Evolutionary conservation across 1,284 basidiomycete species (phyloP), one percentile per base, ranked within the genome.

Genomic region (Microbotryum scabiosae): DNA sequence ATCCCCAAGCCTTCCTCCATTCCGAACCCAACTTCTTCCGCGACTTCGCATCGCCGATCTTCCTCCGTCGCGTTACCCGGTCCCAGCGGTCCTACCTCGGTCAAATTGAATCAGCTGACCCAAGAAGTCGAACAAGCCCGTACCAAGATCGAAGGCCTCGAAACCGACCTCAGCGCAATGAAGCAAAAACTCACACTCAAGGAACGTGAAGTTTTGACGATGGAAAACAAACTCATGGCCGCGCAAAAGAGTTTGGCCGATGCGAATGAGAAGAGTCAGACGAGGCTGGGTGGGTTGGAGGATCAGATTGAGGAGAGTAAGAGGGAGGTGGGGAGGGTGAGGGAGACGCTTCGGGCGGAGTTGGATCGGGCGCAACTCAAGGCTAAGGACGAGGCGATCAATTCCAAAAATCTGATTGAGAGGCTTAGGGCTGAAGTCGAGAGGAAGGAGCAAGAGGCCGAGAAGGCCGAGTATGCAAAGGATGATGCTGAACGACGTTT

Each of bases 161-260:
- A 60, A 16, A 12, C 30, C 5, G 51, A 59, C 23, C 59, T 63
- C 50, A 20, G 7, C 7, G 6, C 36, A 0, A 47, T 54, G 2
- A 51, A 57, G 45, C 21, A 20, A 16, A 50, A 60, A 51, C 48
- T 62, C 8, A 9, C 43, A 4, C 16, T 23, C 9, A 59, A 59
- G 53, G 30, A 51, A 23, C 51, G 57, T 16, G 60, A 64, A n/a
- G 41, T 60, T 7, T 32, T 60, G 8, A 30, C 45, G 8, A 32
- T 57, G 12, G 62, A 64, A 41, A 64, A 64, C 32, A 25, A 26
- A 21, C 44, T 64, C 23, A 64, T 61, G 41, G 62, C 60, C 16
- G 57, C 59, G 23, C 60, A 66, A 43, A 36, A 54, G 32, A 28
- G 48, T 1, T 18, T 41, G 36, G 16, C 16, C 12, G 36, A 41